A percentile compares a stretch with the other conserved stretches of the same genome.
Evolutionary conservation across 768 basidiomycete species (phyloP).

Genomic region (Suillus fuscotomentosus): DNA sequence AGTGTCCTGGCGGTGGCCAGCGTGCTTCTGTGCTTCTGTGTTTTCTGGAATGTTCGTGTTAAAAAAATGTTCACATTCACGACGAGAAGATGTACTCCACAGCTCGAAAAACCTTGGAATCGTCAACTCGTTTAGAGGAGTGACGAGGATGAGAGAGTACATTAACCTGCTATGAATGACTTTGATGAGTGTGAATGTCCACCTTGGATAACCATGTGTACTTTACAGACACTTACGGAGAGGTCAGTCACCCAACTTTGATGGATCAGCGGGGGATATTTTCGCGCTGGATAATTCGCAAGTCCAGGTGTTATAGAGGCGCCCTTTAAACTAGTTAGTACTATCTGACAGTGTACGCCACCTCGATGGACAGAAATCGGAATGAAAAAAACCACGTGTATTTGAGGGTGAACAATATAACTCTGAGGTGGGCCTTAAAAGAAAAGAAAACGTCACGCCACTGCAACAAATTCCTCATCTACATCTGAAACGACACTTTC

Average conservation of each 20-base stretch:
- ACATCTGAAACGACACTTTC: background rate
- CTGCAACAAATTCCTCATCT: background rate
- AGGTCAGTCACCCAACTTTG: background rate
- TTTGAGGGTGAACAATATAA: background rate
- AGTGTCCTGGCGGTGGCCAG: too few species aligned
- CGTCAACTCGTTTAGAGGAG: background rate
- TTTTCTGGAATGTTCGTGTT: background rate
- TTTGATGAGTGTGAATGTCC: too few species aligned
- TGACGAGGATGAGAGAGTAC: background rate
- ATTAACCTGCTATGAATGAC: background rate
- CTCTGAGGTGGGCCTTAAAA: background rate
- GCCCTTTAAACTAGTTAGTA: background rate
- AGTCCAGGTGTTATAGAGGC: background rate
- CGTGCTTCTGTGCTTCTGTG: too few species aligned
- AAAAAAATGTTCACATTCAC: background rate
- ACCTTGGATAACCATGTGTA: background rate
- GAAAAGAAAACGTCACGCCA: background rate
- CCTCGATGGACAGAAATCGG: background rate
- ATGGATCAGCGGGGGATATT: background rate
- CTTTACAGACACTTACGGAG: background rate
- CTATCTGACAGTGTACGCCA: background rate
- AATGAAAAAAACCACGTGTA: background rate
- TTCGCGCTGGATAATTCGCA: background rate
- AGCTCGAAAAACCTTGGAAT: background rate
- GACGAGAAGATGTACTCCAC: background rate